phyloP scores from a whole-genome alignment of 148 eudicot species.

The Pouteria glomerata region DNA sequence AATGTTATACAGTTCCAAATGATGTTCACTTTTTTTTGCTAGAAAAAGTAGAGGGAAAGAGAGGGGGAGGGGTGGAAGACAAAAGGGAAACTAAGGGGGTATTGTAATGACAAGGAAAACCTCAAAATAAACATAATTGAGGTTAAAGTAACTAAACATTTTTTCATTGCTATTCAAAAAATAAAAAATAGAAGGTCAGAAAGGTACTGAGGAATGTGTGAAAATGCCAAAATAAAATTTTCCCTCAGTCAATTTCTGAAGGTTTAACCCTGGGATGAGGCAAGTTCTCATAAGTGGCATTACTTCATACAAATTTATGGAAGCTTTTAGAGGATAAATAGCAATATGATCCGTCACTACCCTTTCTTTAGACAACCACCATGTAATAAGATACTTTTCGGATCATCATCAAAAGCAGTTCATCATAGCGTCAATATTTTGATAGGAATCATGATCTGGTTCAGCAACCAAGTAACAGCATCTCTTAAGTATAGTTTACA shows the following conservation, averaged over 20 bases:
- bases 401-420: not conserved
- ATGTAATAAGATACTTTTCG: not conserved
- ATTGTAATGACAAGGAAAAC: not conserved
- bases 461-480: not conserved
- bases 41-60: not conserved
- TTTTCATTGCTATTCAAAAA: not conserved
- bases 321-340: not conserved
- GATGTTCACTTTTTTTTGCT: not conserved
- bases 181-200: not conserved
- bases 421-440: not conserved
- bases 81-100: not conserved
- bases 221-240: not conserved
- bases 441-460: not conserved
- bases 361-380: not conserved
- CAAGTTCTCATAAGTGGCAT: not conserved
- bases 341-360: not conserved
- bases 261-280: not conserved
- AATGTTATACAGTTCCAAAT: not conserved
- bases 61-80: not conserved
- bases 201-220: not conserved
- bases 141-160: not conserved
- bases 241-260: not conserved
- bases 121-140: not conserved
- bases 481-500: too few species aligned
- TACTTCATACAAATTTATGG: not conserved